Base-by-base conservation (phyloP, 2,329 filamentous ascomycete species). In the Chaetomiaceae sp. region DNA sequence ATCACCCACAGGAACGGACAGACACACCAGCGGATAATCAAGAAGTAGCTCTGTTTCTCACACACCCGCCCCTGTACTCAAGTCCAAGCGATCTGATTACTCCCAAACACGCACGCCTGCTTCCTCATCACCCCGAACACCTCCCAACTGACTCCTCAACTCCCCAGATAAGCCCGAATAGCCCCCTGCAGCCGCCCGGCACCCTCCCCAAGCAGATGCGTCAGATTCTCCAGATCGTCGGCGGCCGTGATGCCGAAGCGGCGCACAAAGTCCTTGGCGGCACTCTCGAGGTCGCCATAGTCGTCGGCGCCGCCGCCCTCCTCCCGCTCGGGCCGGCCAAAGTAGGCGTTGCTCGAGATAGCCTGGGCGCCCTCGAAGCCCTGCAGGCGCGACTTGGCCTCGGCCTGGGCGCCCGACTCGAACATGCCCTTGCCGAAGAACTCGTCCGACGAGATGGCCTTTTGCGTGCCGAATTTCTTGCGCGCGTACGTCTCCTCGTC, bases 291-390 rank as follows among this genome's bases (percentile, higher is more conserved):
- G 65, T 96, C 91, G 43, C 91, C 91, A 61, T 96, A 96, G 39
- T 89, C 89, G 58, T 91, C 89, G 23, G 20, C 20, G 40, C 15
- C 45, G 19, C 12, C 48, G 22, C 80, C 74, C 62, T 95, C 88
- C 22, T 57, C 55, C 7, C 91, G 88, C 67, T 99, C 94, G 2
- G 90, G 87, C 47, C 92, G 87, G 56, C 94, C 94, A 70, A 99
- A 99, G 79, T 97, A 99, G 51, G 90, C 90, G 71, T 97, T 99
- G 54, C 89, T 95, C 6, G 91, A 96, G 70, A 99, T 99, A 61
- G 91, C 76, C 1, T 85, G 86, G 11, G 94, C 91, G 40, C 94
- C 91, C 72, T 97, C 92, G 67, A 99, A 99, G 43, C 91, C 89
- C 74, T 90, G 86, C 50, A 99, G 81, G 37, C 94, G 84, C 22